Evolutionary conservation across 139 green algal species (phyloP).

Genomic region (Coelastrella sp.): DNA sequence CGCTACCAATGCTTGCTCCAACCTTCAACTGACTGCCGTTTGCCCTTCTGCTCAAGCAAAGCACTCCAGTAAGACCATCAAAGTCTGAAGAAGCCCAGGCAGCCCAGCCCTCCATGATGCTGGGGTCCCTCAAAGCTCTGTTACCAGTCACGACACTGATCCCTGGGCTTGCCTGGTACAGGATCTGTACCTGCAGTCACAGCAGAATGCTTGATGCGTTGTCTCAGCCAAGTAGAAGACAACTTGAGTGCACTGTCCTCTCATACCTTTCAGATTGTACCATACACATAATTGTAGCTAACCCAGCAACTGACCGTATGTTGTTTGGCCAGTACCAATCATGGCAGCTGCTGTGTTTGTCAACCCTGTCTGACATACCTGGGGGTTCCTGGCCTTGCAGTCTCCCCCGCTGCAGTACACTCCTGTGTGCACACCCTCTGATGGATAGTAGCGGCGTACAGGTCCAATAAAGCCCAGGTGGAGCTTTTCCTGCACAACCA

Average conservation of each 20-base stretch:
- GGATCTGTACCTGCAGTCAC: constrained; percentile 18
- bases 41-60: constrained; percentile 25
- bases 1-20: not conserved
- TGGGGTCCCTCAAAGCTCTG: not conserved
- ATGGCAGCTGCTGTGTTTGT: not conserved
- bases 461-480: constrained; percentile 14
- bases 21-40: constrained; percentile 14
- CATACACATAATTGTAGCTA: not conserved
- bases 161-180: not conserved
- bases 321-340: not conserved
- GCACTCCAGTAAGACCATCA: constrained; percentile 22
- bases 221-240: not conserved
- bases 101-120: constrained; percentile 32
- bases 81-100: constrained; percentile 23
- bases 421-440: constrained; percentile 20
- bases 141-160: not conserved
- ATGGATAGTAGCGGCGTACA: constrained; percentile 1
- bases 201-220: not conserved
- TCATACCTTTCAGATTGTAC: not conserved
- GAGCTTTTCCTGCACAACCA: constrained; percentile 22
- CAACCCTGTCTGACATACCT: not conserved
- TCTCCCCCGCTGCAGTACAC: not conserved
- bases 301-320: too few species aligned
- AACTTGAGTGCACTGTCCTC: not conserved
- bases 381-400: not conserved